Percentiles rank a stretch among this genome's conserved stretches.
phyloP scores from a whole-genome alignment of 1,139 yeast species.

The Geotrichum histeridarum region DNA sequence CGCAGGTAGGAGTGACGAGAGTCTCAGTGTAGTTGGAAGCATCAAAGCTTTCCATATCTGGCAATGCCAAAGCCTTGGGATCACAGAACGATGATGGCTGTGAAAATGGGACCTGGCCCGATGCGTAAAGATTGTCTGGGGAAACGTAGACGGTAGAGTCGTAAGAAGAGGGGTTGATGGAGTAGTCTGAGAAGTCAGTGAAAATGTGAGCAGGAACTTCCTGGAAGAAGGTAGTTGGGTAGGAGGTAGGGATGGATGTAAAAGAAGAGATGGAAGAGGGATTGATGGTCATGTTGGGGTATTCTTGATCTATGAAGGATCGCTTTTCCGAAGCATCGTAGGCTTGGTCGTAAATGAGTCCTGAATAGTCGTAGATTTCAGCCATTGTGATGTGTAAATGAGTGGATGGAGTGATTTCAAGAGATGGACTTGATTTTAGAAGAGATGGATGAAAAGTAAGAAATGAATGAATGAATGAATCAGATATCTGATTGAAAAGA shows the following conservation, averaged over 20 bases:
- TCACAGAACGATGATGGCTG: conserved; percentile 23
- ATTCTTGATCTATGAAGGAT: background rate
- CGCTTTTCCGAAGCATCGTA: background rate
- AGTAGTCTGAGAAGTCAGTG: conserved; percentile 4
- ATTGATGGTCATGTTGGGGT: background rate
- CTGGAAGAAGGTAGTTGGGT: background rate
- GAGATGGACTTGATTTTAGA: background rate
- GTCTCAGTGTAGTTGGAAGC: background rate
- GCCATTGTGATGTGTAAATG: conserved; percentile 6
- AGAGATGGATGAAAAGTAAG: background rate
- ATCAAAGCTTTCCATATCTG: conserved; percentile 6
- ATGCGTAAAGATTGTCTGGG: conserved; percentile 1
- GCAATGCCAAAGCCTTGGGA: conserved; percentile 26
- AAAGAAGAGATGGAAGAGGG: background rate
- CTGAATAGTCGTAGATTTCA: conserved; percentile 10
- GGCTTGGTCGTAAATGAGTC: background rate
- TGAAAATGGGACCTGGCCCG: conserved; percentile 10
- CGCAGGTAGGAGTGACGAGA: background rate
- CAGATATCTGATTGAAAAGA: background rate
- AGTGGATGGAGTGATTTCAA: background rate
- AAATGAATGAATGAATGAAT: background rate
- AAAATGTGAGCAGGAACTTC: conserved; percentile 4
- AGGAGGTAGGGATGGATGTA: background rate
- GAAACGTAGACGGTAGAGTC: conserved; percentile 4
- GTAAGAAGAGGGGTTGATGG: background rate